Percentiles rank a stretch among this genome's conserved stretches.
phyloP scores from a whole-genome alignment of 257 asterid species.

The Pogostemon cablin region DNA sequence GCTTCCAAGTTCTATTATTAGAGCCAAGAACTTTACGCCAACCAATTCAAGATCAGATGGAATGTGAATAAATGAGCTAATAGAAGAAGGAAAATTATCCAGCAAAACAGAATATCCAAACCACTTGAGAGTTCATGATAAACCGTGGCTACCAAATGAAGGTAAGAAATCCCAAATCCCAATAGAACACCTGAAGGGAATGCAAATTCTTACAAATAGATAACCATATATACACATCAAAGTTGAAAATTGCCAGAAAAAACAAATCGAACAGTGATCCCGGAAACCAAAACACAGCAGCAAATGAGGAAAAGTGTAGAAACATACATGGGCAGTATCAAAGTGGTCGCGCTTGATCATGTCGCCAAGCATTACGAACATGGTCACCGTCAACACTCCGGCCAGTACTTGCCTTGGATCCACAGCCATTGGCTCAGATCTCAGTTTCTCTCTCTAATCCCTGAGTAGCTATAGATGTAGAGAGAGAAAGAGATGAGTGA shows the following conservation, averaged over 20 bases:
- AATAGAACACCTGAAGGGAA: slow-evolving; percentile 19
- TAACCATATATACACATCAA: neutral
- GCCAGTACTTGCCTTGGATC: slow-evolving; percentile 79
- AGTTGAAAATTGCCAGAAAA: slow-evolving; percentile 20
- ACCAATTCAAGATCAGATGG: slow-evolving; percentile 36
- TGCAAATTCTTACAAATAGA: neutral
- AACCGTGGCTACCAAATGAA: slow-evolving; percentile 12
- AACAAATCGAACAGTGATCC: slow-evolving; percentile 31
- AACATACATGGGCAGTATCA: slow-evolving; percentile 40
- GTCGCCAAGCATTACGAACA: slow-evolving; percentile 73
- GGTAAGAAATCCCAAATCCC: slow-evolving; percentile 18
- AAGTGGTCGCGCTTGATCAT: slow-evolving; percentile 76
- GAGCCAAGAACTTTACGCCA: neutral
- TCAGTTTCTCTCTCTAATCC: slow-evolving; percentile 33
- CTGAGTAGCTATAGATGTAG: slow-evolving; percentile 26
- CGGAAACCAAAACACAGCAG: neutral
- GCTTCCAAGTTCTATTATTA: slow-evolving; percentile 21
- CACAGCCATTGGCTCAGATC: slow-evolving; percentile 59
- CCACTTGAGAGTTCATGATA: slow-evolving; percentile 20
- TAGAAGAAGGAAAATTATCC: slow-evolving; percentile 9
- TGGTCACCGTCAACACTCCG: slow-evolving; percentile 63
- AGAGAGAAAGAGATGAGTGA: slow-evolving; percentile 27
- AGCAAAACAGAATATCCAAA: slow-evolving; percentile 27
- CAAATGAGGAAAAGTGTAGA: neutral
- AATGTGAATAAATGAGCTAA: slow-evolving; percentile 18